Conservation (phyloP, 2,329 filamentous ascomycete genomes). For the Fusarium chaquense region DNA sequence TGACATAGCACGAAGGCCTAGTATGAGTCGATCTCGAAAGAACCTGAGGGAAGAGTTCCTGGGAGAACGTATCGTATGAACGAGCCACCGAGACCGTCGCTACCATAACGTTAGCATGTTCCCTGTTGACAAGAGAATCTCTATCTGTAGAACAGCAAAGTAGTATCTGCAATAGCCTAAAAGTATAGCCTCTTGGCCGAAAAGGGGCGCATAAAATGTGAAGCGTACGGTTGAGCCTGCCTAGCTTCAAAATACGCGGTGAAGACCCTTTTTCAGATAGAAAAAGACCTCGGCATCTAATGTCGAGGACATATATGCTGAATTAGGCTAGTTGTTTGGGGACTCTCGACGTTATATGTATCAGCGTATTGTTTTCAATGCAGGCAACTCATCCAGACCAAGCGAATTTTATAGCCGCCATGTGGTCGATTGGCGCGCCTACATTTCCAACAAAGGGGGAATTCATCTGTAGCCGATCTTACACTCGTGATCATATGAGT, state of each 20-base stretch:
- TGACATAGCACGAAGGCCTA: neutral
- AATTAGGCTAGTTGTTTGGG: neutral
- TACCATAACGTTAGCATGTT: constrained; percentile 7
- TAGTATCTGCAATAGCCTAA: constrained; percentile 1
- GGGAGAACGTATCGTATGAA: neutral
- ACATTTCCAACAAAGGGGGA: neutral
- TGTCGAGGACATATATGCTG: constrained; percentile 1
- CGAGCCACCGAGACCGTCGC: constrained; percentile 8
- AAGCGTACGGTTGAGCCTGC: neutral
- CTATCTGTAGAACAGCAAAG: too few relatives aligned
- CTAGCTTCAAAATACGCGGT: neutral
- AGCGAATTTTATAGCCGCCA: neutral
- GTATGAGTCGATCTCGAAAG: neutral
- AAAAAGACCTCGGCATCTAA: neutral
- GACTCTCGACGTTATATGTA: neutral
- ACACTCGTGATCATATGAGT: neutral
- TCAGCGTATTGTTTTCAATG: neutral
- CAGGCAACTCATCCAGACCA: neutral
- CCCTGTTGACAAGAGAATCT: neutral
- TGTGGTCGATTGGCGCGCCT: neutral
- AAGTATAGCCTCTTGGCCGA: constrained; percentile 15
- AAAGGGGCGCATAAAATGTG: constrained; percentile 19
- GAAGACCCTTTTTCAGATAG: constrained; percentile 1
- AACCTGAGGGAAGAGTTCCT: neutral
- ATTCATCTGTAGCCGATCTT: neutral